A percentile compares a stretch with the other conserved stretches of the same genome.
phyloP scores from a whole-genome alignment of 2,329 filamentous ascomycete genomes.

The Niveomyces coronatus region DNA sequence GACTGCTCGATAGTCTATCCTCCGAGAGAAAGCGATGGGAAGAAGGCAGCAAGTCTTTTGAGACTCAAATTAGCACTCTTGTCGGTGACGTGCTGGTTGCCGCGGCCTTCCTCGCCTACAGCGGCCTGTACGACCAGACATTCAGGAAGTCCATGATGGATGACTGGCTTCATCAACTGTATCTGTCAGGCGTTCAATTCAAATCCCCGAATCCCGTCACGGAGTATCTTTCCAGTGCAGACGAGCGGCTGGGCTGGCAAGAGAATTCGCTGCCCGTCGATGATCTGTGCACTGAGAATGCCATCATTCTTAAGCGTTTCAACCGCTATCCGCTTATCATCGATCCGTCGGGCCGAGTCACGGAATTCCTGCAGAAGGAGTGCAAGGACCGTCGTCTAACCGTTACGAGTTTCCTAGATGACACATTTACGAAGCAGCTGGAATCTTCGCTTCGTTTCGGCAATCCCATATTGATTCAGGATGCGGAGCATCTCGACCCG shows the following conservation, averaged over 20 bases:
- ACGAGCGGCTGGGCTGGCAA: conserved; percentile 92
- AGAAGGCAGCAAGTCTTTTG: conserved; percentile 93
- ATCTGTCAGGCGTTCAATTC: conserved; percentile 84
- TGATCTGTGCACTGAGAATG: conserved; percentile 96
- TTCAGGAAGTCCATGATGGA: conserved; percentile 97
- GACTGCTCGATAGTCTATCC: conserved; percentile 85
- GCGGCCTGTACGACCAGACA: conserved; percentile 93
- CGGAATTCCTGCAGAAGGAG: conserved; percentile 91
- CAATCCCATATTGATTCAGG: conserved; percentile 96
- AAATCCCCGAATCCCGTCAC: conserved; percentile 92
- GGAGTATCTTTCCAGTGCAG: conserved; percentile 91
- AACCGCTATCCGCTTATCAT: conserved; percentile 98
- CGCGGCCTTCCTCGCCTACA: conserved; percentile 95
- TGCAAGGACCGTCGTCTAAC: conserved; percentile 89
- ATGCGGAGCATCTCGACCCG: conserved; percentile 93
- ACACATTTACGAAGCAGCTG: conserved; percentile 94
- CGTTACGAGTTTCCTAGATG: conserved; percentile 95
- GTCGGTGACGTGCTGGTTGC: conserved; percentile 93
- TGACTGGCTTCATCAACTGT: conserved; percentile 90
- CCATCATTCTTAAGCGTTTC: conserved; percentile 93
- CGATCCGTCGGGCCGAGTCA: conserved; percentile 88
- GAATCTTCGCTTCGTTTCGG: conserved; percentile 96
- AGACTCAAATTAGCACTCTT: conserved; percentile 93
- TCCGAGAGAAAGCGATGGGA: conserved; percentile 94
- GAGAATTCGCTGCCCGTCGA: conserved; percentile 88